phyloP scores from a whole-genome alignment of 768 basidiomycete species.

The Russula lepida region DNA sequence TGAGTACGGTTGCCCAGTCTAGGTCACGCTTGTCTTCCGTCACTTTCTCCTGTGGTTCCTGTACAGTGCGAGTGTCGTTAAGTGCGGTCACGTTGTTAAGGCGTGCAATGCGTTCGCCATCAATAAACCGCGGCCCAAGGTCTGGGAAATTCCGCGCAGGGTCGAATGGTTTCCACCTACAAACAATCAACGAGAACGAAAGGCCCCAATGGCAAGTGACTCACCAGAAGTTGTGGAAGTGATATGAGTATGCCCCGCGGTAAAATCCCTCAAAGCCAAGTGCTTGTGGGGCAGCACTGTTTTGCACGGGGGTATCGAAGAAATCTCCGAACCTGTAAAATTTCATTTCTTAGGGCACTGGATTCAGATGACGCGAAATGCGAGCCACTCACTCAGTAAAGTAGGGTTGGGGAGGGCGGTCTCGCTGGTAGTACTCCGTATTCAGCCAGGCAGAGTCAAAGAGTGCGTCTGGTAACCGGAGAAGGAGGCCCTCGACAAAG shows the following conservation, averaged over 20 bases:
- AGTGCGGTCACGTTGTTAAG: constrained; percentile 27
- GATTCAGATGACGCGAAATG: background rate
- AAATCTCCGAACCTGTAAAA: constrained; percentile 71
- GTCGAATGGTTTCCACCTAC: constrained; percentile 96
- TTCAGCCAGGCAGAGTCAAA: constrained; percentile 98
- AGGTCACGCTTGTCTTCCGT: constrained; percentile 71
- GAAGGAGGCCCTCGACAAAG: constrained; percentile 69
- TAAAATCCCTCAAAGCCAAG: constrained; percentile 95
- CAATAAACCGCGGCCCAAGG: constrained; percentile 69
- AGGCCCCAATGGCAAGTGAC: constrained; percentile 20
- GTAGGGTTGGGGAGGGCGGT: constrained; percentile 90
- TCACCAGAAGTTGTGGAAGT: constrained; percentile 92
- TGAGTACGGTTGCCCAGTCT: constrained; percentile 89
- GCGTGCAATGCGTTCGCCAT: constrained; percentile 64
- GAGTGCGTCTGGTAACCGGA: constrained; percentile 87
- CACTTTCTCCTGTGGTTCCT: constrained; percentile 34
- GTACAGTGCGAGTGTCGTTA: constrained; percentile 20
- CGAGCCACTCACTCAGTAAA: constrained; percentile 61
- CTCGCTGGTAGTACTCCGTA: constrained; percentile 84
- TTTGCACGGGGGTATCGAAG: constrained; percentile 68
- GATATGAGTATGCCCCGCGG: constrained; percentile 90
- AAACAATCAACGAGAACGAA: background rate
- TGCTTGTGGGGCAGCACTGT: constrained; percentile 76
- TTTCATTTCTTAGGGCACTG: constrained; percentile 11
- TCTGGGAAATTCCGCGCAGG: constrained; percentile 92